Conservation (phyloP, 1,139 yeast genomes). For the Debaryomyces subglobosus region DNA sequence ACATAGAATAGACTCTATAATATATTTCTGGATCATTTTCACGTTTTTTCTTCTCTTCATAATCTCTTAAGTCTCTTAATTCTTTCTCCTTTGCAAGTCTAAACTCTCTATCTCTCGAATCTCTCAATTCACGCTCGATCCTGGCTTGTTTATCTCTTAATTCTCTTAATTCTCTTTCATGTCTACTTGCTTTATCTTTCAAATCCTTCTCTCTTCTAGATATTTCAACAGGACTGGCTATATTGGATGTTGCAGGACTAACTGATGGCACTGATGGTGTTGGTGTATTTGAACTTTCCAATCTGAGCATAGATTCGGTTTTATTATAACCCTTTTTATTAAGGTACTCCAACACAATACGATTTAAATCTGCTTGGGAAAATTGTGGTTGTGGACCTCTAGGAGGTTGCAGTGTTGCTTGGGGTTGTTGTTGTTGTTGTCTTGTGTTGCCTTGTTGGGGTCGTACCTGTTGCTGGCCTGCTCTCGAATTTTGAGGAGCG, state of each 20-base stretch:
- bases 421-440: constrained; percentile 14
- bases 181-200: constrained; percentile 30
- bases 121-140: constrained; percentile 43
- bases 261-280: constrained; percentile 58
- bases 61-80: constrained; percentile 43
- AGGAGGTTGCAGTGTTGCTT: constrained; percentile 11
- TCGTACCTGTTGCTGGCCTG: constrained; percentile 10
- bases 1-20: constrained; percentile 74
- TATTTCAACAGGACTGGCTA: constrained; percentile 43
- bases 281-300: constrained; percentile 77
- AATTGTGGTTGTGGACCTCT: constrained; percentile 40
- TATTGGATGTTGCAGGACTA: constrained; percentile 44
- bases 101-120: constrained; percentile 44
- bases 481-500: constrained; percentile 1
- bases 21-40: constrained; percentile 70
- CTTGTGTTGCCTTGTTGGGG: constrained; percentile 9
- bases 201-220: constrained; percentile 30
- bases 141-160: constrained; percentile 39
- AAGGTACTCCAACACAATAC: constrained; percentile 88
- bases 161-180: constrained; percentile 45
- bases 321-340: constrained; percentile 92
- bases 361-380: constrained; percentile 78
- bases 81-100: constrained; percentile 45
- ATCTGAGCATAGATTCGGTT: constrained; percentile 91
- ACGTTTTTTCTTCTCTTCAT: constrained; percentile 41